Evolutionary conservation across 1,284 basidiomycete genomes (phyloP).

Genomic region (Somion occarium): DNA sequence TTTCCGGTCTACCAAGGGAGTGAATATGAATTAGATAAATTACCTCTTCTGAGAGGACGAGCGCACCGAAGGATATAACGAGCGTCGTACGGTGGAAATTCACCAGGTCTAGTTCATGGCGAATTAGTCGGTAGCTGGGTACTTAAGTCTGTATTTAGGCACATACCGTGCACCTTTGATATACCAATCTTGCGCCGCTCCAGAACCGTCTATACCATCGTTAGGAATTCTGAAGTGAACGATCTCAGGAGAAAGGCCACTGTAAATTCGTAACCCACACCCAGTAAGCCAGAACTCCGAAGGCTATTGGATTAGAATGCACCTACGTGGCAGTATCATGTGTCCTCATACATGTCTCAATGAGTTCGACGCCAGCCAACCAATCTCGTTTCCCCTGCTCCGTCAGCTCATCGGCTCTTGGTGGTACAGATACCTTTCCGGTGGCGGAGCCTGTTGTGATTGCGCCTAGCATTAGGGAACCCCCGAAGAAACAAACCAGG

Average conservation of each 20-base stretch:
- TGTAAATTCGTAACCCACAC: constrained; percentile 23
- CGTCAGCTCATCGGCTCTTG: constrained; percentile 51
- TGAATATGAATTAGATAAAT: not conserved
- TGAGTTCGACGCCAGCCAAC: constrained; percentile 74
- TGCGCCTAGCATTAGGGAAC: constrained; percentile 87
- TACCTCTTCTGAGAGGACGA: not conserved
- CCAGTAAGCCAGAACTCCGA: not conserved
- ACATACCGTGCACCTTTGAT: constrained; percentile 72
- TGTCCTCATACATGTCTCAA: constrained; percentile 86
- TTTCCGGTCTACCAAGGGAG: constrained; percentile 69
- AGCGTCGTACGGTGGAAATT: constrained; percentile 66
- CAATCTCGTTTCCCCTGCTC: constrained; percentile 69
- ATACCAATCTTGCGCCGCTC: constrained; percentile 72
- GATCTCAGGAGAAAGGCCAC: constrained; percentile 82
- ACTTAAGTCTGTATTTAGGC: not conserved
- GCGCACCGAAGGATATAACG: constrained; percentile 82
- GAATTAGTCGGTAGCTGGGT: not conserved
- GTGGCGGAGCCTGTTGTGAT: constrained; percentile 57
- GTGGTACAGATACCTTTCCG: constrained; percentile 53
- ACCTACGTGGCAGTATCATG: constrained; percentile 82
- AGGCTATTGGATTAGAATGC: too few relatives aligned
- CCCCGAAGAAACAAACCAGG: constrained; percentile 92
- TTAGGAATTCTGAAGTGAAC: constrained; percentile 66
- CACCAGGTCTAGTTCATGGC: constrained; percentile 38
- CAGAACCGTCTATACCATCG: constrained; percentile 41